phyloP scores from a whole-genome alignment of 306 rosid species.

The Fagus sylvatica region DNA sequence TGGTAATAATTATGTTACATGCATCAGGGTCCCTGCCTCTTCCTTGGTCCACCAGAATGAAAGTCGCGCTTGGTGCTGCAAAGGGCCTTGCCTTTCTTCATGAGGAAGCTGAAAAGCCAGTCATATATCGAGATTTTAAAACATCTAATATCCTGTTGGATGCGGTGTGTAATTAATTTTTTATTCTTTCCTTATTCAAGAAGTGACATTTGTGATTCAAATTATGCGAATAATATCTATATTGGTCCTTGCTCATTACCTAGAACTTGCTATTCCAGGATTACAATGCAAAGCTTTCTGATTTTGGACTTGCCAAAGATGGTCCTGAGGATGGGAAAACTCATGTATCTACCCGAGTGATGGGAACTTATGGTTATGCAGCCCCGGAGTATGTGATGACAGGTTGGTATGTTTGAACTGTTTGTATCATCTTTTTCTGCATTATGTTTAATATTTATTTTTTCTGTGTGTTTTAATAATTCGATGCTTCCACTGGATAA shows the following conservation, averaged over 20 bases:
- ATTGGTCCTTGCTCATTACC: constrained; percentile 8
- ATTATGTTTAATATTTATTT: not conserved
- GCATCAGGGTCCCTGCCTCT: constrained; percentile 36
- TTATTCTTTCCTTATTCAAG: not conserved
- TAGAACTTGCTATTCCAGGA: constrained; percentile 40
- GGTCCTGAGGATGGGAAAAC: constrained; percentile 60
- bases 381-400: constrained; percentile 70
- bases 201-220: not conserved
- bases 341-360: constrained; percentile 59
- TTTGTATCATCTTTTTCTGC: not conserved
- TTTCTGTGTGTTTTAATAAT: not conserved
- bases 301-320: constrained; percentile 68
- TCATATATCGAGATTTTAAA: constrained; percentile 67
- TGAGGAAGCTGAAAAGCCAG: constrained; percentile 51
- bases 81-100: constrained; percentile 72
- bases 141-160: constrained; percentile 64
- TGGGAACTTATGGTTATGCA: constrained; percentile 68
- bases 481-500: not conserved
- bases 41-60: constrained; percentile 62
- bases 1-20: not conserved
- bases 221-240: not conserved
- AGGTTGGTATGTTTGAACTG: constrained; percentile 43
- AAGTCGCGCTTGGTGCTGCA: constrained; percentile 62
- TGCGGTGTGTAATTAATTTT: constrained; percentile 32
- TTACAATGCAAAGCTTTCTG: constrained; percentile 66